phyloP scores from a whole-genome alignment of 768 basidiomycete species.

The Piloderma croceum region DNA sequence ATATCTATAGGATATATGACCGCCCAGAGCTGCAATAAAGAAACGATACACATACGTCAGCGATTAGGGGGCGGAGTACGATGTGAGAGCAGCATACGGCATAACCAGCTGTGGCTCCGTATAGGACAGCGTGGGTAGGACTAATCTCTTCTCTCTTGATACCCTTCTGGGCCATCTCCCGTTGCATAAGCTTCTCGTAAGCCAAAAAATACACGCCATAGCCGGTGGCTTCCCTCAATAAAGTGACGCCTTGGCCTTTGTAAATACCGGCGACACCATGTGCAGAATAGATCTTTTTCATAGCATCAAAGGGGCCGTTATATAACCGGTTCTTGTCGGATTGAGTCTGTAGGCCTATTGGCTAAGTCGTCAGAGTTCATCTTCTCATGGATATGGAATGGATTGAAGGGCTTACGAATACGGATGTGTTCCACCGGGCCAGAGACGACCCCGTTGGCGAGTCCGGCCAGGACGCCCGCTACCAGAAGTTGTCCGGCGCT shows the following conservation, averaged over 20 bases:
- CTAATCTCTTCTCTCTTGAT: slow-evolving; percentile 73
- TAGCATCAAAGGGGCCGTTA: slow-evolving; percentile 81
- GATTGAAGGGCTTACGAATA: slow-evolving; percentile 62
- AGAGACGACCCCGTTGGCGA: slow-evolving; percentile 89
- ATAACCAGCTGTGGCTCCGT: slow-evolving; percentile 90
- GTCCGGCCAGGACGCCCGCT: slow-evolving; percentile 79
- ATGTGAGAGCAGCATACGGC: slow-evolving; percentile 47
- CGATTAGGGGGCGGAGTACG: slow-evolving; percentile 3
- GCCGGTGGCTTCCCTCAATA: slow-evolving; percentile 75
- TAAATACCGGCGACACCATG: slow-evolving; percentile 83
- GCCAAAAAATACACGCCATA: slow-evolving; percentile 88
- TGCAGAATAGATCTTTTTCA: slow-evolving; percentile 70
- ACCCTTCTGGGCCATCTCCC: slow-evolving; percentile 70
- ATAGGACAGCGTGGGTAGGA: slow-evolving; percentile 73
- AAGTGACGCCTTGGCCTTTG: slow-evolving; percentile 88
- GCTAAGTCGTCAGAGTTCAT: slow-evolving; percentile 4
- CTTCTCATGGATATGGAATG: slow-evolving; percentile 1
- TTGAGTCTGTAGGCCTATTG: slow-evolving; percentile 92
- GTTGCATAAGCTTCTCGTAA: slow-evolving; percentile 89
- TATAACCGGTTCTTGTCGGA: slow-evolving; percentile 71
- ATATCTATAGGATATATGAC: slow-evolving; percentile 94
- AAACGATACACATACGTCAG: slow-evolving; percentile 9
- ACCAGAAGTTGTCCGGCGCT: slow-evolving; percentile 59
- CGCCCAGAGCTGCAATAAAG: slow-evolving; percentile 85
- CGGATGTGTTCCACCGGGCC: slow-evolving; percentile 97